Evolutionary conservation across 2,329 filamentous ascomycete species (phyloP), one percentile per base, ranked within the genome.

Genomic region (Neonectria magnoliae): DNA sequence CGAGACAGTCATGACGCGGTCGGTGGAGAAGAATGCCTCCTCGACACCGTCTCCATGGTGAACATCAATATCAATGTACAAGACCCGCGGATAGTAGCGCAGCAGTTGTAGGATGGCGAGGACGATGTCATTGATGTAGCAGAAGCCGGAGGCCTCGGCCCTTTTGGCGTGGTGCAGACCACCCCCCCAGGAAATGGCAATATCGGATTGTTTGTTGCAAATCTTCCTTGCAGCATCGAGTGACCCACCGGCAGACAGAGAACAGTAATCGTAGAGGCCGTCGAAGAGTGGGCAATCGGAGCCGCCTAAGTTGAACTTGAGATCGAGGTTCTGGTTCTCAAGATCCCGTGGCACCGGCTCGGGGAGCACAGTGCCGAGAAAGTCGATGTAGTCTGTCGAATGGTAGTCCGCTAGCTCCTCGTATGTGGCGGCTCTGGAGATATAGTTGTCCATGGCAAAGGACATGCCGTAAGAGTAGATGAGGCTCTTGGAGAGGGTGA

Each of bases 81-180:
- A 85, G 8, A 98, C 94, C 53, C 94, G 91, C 16, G 93, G 90
- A 72, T 94, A 89, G 75, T 91, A 87, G 31, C 92, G 90, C 16
- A 98, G 84, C 10, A 99, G 87, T 77, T 98, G 92, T 41, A 98
- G 86, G 72, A 98, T 96, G 38, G 92, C 93, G 51, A 99, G 87
- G 62, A 98, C 96, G 73, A 98, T 98, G 79, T 99, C 96, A 79
- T 99, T 99, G 81, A 98, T 94, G 81, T 99, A 99, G 82, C 96
- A 99, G 80, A 99, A 99, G 0, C 96, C 96, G 14, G 92, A 95
- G 0, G 96, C 95, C 80, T 97, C 94, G 57, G 91, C 89, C 77
- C 95, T 96, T 80, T 98, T 98, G 50, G 96, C 96, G 76, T 99
- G 96, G 79, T 99, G 96, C 31, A 99, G 87, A 11, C 96, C 96